These are phyloP conservation scores for Funneliformis caledonium DNA, from an alignment of 371 early-diverging fungal species.

Conservation along the genomic window DNA sequence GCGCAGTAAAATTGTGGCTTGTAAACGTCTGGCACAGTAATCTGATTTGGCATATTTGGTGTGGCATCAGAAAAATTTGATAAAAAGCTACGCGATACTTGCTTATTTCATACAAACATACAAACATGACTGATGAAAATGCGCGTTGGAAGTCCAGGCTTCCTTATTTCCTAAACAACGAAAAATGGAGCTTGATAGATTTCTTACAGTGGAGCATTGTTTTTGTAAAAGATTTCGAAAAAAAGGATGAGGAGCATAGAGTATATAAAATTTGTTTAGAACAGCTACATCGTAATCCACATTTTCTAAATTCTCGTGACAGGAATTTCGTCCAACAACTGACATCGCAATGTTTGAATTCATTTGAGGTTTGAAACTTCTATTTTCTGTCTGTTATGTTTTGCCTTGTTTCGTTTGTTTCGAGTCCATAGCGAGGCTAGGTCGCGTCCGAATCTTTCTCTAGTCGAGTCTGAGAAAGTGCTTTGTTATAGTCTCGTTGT, in stretches of 20 bases:
- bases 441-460: slow-evolving; percentile 17
- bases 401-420: neutral
- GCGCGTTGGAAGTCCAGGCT: neutral
- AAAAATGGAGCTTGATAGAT: slow-evolving; percentile 14
- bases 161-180: slow-evolving; percentile 1
- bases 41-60: no score
- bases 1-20: no score
- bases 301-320: neutral
- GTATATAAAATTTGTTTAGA: slow-evolving; percentile 3
- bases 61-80: no score
- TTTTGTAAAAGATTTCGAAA: slow-evolving; percentile 1
- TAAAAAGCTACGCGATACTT: no score
- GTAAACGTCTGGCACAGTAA: no score
- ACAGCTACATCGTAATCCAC: neutral
- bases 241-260: slow-evolving; percentile 8
- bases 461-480: neutral
- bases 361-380: slow-evolving; percentile 7
- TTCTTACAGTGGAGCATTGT: slow-evolving; percentile 10
- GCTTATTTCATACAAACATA: no score
- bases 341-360: slow-evolving; percentile 4
- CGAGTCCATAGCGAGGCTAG: neutral
- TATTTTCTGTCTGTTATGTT: neutral
- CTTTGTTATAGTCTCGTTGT: neutral
- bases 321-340: neutral
- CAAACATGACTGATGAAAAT: no score